Evolutionary conservation across 1,139 yeast species (phyloP).

Genomic region (Zygosaccharomyces sapae): DNA sequence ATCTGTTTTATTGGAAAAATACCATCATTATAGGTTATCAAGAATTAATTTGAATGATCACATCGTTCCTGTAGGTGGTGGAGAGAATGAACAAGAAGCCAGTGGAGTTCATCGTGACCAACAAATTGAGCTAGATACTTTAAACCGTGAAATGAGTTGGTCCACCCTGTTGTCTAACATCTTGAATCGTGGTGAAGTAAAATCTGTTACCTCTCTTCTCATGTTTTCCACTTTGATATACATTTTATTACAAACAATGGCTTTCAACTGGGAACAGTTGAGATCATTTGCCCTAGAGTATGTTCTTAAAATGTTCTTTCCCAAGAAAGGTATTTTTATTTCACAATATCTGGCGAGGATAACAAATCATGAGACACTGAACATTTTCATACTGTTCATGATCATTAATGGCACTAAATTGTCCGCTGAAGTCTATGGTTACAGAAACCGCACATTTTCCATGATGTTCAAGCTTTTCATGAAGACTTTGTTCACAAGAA

Average conservation of each 20-base stretch:
- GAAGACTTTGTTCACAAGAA: conserved; percentile 7
- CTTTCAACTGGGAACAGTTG: conserved; percentile 11
- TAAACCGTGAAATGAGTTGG: conserved; percentile 9
- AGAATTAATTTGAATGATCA: conserved; percentile 13
- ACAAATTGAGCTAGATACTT: conserved; percentile 6
- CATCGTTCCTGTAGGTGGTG: conserved; percentile 13
- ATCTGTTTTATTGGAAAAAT: conserved; percentile 20
- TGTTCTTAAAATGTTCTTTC: conserved; percentile 7
- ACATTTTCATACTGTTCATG: conserved; percentile 6
- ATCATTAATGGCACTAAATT: conserved; percentile 7
- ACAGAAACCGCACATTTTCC: conserved; percentile 13
- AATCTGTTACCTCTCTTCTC: conserved; percentile 7
- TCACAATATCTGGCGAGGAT: conserved; percentile 5
- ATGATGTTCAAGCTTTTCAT: conserved; percentile 8
- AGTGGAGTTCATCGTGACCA: conserved; percentile 2
- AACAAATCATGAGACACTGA: conserved; percentile 6
- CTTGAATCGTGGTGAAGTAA: conserved; percentile 12
- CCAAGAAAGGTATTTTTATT: conserved; percentile 6
- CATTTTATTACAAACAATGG: conserved; percentile 6
- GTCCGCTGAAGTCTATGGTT: conserved; percentile 7
- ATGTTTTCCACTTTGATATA: conserved; percentile 5
- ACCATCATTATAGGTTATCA: conserved; percentile 18
- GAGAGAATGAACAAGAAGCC: conserved; percentile 5
- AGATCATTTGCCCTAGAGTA: conserved; percentile 13
- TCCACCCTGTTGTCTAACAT: conserved; percentile 7